phyloP scores from a whole-genome alignment of 1,284 basidiomycete species.

The Sutorius eximius region DNA sequence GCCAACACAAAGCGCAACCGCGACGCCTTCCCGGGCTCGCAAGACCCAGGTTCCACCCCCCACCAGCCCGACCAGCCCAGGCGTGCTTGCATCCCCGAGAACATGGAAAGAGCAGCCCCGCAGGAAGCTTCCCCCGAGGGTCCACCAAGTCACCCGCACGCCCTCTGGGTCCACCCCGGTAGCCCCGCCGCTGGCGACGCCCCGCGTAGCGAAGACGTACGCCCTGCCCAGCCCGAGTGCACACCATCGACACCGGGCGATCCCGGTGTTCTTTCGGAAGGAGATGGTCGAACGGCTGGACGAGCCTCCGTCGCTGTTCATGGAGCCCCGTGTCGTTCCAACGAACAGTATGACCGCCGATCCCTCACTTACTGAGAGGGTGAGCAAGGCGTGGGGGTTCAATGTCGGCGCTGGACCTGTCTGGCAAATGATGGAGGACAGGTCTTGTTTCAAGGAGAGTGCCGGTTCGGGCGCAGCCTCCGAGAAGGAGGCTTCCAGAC shows the following conservation, averaged over 20 bases:
- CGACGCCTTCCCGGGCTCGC: slow-evolving; percentile 2
- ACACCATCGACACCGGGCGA: slow-evolving; percentile 66
- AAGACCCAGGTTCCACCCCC: neutral
- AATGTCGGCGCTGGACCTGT: slow-evolving; percentile 72
- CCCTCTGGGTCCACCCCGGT: slow-evolving; percentile 21
- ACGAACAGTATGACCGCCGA: slow-evolving; percentile 41
- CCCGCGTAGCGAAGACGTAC: slow-evolving; percentile 48
- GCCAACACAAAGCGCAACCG: no score
- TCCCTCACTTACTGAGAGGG: slow-evolving; percentile 31
- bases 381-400: slow-evolving; percentile 65
- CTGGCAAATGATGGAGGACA: slow-evolving; percentile 72
- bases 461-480: slow-evolving; percentile 29
- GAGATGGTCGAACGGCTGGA: slow-evolving; percentile 58
- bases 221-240: slow-evolving; percentile 57
- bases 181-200: slow-evolving; percentile 24
- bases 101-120: slow-evolving; percentile 21
- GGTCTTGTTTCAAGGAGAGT: slow-evolving; percentile 74
- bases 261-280: slow-evolving; percentile 52
- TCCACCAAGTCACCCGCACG: slow-evolving; percentile 19
- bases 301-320: slow-evolving; percentile 42
- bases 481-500: slow-evolving; percentile 45
- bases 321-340: slow-evolving; percentile 19
- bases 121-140: slow-evolving; percentile 23
- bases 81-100: slow-evolving; percentile 5
- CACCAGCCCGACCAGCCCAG: neutral